Evolutionary conservation across 2,329 filamentous ascomycete genomes (phyloP), one percentile per base, ranked within the genome.

Genomic region (Aspergillus persii): DNA sequence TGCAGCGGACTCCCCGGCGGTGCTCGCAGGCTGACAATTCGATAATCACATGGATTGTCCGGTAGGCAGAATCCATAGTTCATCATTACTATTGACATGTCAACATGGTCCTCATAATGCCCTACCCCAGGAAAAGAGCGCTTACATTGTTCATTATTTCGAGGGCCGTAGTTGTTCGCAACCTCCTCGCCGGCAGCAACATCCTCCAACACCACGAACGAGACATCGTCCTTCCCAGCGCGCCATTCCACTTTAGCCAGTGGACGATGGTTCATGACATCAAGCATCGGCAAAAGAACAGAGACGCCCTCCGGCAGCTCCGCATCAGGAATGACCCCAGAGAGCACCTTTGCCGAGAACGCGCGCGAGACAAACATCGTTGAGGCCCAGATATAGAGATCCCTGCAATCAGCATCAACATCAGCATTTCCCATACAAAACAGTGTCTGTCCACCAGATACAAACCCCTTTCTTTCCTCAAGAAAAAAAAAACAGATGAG

Each of bases 111-210:
- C 36, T n/a, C 36, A n/a, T 41, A 6, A 2, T 6, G 7, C 7
- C 15, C 2, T n/a, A 4, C 36, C 15, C 9, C 18, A 4, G 29
- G 15, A 26, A 27, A 50, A 15, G 8, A 12, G 46, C 30, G 62
- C 75, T 50, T 61, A 76, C 79, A 76, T 75, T 91, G 88, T 59
- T 87, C 88, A 67, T 92, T 92, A 6, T 88, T 90, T 73, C 91
- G 90, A n/a, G 79, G 75, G 31, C 89, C 89, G 68, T 92, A 92
- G 71, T 90, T 91, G 76, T 91, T 90, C 67, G 81, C 87, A 27
- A 83, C 74, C 63, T 83, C 79, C 31, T 84, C 72, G 0, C 86
- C 85, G 0, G 84, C 74, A 4, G 63, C 52, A 65, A 87, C 82
- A 7, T 75, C 68, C 9, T 80, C 74, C 26, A 81, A 71, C 2